Conservation (phyloP, 768 basidiomycete species). For the Pleurotus salmoneostramineus region DNA sequence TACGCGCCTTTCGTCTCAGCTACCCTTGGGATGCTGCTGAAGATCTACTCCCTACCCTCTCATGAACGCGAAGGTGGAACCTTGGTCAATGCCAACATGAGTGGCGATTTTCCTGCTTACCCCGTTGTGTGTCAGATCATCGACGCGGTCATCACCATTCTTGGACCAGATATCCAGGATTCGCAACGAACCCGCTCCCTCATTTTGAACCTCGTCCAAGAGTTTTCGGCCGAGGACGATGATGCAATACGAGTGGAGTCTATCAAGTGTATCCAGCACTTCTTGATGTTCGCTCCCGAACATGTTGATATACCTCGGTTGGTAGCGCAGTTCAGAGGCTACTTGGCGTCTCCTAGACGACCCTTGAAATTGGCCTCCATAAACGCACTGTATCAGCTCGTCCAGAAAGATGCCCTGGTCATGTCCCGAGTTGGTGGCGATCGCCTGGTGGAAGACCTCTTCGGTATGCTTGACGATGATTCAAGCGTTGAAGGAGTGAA, state of each 20-base stretch:
- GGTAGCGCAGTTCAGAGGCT: slow-evolving; percentile 70
- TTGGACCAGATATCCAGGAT: slow-evolving; percentile 95
- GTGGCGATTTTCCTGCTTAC: slow-evolving; percentile 89
- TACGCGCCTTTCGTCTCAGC: slow-evolving; percentile 87
- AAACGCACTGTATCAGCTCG: slow-evolving; percentile 94
- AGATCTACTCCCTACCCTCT: slow-evolving; percentile 83
- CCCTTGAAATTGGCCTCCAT: slow-evolving; percentile 93
- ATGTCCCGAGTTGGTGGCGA: slow-evolving; percentile 96
- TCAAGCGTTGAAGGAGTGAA: slow-evolving; percentile 91
- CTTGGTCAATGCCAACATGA: slow-evolving; percentile 74
- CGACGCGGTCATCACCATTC: slow-evolving; percentile 88
- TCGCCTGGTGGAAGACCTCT: slow-evolving; percentile 88
- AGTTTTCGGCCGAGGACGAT: slow-evolving; percentile 82
- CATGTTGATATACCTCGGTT: slow-evolving; percentile 79
- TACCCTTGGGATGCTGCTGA: slow-evolving; percentile 87
- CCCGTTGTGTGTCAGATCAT: slow-evolving; percentile 89
- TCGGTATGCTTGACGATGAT: slow-evolving; percentile 93
- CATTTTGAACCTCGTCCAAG: slow-evolving; percentile 79
- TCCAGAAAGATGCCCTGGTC: slow-evolving; percentile 87
- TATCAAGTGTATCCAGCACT: slow-evolving; percentile 94
- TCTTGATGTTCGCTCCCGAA: slow-evolving; percentile 92
- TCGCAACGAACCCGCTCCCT: slow-evolving; percentile 74
- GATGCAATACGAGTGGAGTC: slow-evolving; percentile 90
- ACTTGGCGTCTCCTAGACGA: slow-evolving; percentile 77
- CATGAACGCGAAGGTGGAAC: slow-evolving; percentile 94